These are phyloP conservation scores for Phytophthora chlamydospora DNA, from an alignment of 352 stramenopile genomes.

Conservation along the genomic window DNA sequence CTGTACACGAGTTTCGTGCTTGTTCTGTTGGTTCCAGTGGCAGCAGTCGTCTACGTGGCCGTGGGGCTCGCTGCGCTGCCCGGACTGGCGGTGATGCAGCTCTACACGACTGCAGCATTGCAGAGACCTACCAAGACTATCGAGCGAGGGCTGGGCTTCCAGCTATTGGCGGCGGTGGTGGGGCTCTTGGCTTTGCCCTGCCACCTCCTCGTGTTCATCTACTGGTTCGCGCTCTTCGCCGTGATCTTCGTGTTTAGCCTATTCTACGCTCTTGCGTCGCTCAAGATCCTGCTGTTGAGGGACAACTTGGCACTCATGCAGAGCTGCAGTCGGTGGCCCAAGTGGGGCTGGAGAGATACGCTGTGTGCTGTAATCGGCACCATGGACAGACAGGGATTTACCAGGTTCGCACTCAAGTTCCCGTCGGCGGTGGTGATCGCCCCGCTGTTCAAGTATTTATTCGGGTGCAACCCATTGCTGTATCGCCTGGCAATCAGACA, in stretches of 20 bases:
- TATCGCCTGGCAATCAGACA: slow-evolving; percentile 42
- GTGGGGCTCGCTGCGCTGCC: slow-evolving; percentile 29
- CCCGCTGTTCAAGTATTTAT: slow-evolving; percentile 51
- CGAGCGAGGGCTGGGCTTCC: slow-evolving; percentile 15
- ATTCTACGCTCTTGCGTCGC: slow-evolving; percentile 32
- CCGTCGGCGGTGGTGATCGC: slow-evolving; percentile 39
- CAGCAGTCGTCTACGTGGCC: slow-evolving; percentile 17
- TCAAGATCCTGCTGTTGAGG: slow-evolving; percentile 36
- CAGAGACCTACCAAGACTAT: slow-evolving; percentile 34
- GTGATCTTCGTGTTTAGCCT: slow-evolving; percentile 30
- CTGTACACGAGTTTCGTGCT: slow-evolving; percentile 32
- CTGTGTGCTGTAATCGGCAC: slow-evolving; percentile 36
- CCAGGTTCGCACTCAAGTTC: slow-evolving; percentile 42
- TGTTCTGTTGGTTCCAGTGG: slow-evolving; percentile 25
- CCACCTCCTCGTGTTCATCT: slow-evolving; percentile 27
- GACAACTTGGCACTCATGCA: slow-evolving; percentile 39
- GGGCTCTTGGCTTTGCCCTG: slow-evolving; percentile 29
- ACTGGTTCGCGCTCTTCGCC: slow-evolving; percentile 35
- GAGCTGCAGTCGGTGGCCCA: slow-evolving; percentile 36
- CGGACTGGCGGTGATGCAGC: slow-evolving; percentile 8
- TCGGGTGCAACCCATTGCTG: slow-evolving; percentile 49
- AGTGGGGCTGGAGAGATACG: slow-evolving; percentile 43
- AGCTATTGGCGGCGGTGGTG: slow-evolving; percentile 16
- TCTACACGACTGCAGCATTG: slow-evolving; percentile 26
- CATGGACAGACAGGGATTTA: slow-evolving; percentile 47